Conservation (phyloP, 495 filamentous ascomycete genomes). For the Aspergillus taichungensis region DNA sequence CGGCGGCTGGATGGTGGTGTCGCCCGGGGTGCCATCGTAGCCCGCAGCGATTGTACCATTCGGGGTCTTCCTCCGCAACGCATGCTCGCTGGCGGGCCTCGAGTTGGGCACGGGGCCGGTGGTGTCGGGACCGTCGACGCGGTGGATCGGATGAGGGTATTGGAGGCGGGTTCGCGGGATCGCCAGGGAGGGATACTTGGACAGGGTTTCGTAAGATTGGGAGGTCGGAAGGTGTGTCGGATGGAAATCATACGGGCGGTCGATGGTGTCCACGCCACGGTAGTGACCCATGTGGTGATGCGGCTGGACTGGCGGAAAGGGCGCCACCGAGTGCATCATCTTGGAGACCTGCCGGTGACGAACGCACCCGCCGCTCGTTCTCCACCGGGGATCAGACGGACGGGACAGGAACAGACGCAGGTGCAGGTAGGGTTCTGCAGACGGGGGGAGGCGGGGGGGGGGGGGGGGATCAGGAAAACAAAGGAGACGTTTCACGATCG, state of each 20-base stretch:
- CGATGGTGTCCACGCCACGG: slow-evolving; percentile 20
- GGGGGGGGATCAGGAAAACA: too few relatives aligned
- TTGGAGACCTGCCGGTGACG: slow-evolving; percentile 9
- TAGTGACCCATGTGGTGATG: slow-evolving; percentile 35
- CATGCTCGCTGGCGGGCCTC: slow-evolving; percentile 52
- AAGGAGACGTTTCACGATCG: too few relatives aligned
- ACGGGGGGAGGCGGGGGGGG: too few relatives aligned
- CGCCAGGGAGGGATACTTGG: slow-evolving; percentile 20
- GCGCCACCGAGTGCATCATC: slow-evolving; percentile 41
- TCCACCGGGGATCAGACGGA: too few relatives aligned
- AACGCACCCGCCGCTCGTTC: slow-evolving; percentile 3
- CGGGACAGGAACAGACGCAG: not conserved
- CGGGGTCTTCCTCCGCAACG: slow-evolving; percentile 86
- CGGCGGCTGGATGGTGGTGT: slow-evolving; percentile 67
- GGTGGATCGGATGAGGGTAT: slow-evolving; percentile 39
- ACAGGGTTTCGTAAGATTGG: slow-evolving; percentile 18
- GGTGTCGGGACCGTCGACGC: slow-evolving; percentile 22
- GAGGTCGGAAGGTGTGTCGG: slow-evolving; percentile 14
- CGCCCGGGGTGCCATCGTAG: slow-evolving; percentile 79
- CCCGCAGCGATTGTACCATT: slow-evolving; percentile 87
- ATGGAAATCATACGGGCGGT: slow-evolving; percentile 25
- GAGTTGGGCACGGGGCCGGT: slow-evolving; percentile 13
- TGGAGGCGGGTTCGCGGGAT: slow-evolving; percentile 27
- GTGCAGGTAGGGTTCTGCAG: too few relatives aligned
- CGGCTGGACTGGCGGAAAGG: slow-evolving; percentile 37